Evolutionary conservation across 2,329 filamentous ascomycete genomes (phyloP), one percentile per base, ranked within the genome.

Genomic region (Lecanoromycetidae sp.): DNA sequence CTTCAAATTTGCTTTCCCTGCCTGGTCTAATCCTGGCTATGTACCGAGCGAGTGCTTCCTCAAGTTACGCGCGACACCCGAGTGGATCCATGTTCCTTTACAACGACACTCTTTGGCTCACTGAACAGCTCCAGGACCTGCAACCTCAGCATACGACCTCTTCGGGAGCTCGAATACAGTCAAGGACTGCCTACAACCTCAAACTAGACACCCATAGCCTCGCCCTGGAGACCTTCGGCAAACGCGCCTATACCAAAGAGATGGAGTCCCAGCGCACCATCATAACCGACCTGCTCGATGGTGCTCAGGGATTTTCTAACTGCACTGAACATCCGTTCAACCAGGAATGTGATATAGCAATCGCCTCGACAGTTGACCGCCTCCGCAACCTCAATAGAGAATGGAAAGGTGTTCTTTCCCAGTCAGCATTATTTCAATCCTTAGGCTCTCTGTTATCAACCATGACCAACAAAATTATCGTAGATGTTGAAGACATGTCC

Each of bases 211-310:
- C 66, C 12, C 76, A 80, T 55, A 66, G 76, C 48, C 70, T 71
- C 48, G 65, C 70, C 1, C 67, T 81, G 17, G 71, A 79, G 49
- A 70, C 66, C 41, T 80, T 79, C 53, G 76, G 74, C 35, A 77
- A 76, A 57, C 61, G 73, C 25, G 75, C 76, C 2, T 82, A 82
- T 54, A 71, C 73, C 51, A 71, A 72, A 46, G 78, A 80, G 59
- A 79, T 82, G 75, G 76, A 80, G 46, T 72, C 71, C 2, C 78
- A 82, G 55, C 68, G 76, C 44, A 79, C 75, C 1, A 77, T 81
- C 52, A 62, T 81, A 10, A 68, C 68, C 17, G 78, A 82, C 57
- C 64, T 80, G 13, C 71, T 82, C 4, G 77, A 80, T 55, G 75
- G 75, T 19, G 75, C 76, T 1, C 75, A 79, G 59, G 77, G 77